Evolutionary conservation across 352 stramenopile species (phyloP).

Genomic region (Phytophthora agathidicida): DNA sequence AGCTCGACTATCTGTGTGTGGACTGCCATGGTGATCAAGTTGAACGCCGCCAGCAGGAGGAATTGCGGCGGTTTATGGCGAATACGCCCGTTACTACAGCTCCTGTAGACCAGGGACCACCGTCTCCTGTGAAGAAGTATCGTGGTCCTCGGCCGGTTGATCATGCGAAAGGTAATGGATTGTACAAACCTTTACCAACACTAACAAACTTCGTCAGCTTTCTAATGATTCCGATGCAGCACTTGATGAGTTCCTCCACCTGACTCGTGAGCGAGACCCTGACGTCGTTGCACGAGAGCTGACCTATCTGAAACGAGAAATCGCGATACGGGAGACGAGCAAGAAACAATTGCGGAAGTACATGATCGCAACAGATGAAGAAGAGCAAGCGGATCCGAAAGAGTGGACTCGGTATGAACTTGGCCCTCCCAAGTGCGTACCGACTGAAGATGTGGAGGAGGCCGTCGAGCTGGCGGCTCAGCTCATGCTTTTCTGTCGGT

Average conservation of each 20-base stretch:
- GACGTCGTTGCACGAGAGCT: constrained; percentile 51
- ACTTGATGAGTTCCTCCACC: constrained; percentile 52
- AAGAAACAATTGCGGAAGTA: constrained; percentile 67
- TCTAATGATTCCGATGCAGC: constrained; percentile 21
- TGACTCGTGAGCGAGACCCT: constrained; percentile 46
- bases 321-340: constrained; percentile 59
- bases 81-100: constrained; percentile 1
- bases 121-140: constrained; percentile 28
- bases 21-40: constrained; percentile 65
- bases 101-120: not conserved
- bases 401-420: constrained; percentile 73
- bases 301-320: constrained; percentile 65
- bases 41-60: constrained; percentile 49
- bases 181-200: not conserved
- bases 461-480: constrained; percentile 57
- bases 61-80: constrained; percentile 42
- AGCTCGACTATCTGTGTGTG: constrained; percentile 69
- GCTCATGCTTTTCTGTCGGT: constrained; percentile 61
- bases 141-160: constrained; percentile 52
- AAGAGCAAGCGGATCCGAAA: constrained; percentile 59
- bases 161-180: constrained; percentile 50
- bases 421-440: constrained; percentile 44
- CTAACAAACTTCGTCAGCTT: too few species aligned
- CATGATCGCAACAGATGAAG: constrained; percentile 71
- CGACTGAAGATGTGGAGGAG: constrained; percentile 53